These are phyloP conservation scores for Phyllosticta citribraziliensis DNA, from an alignment of 2,329 filamentous ascomycete species.

Conservation along the genomic window DNA sequence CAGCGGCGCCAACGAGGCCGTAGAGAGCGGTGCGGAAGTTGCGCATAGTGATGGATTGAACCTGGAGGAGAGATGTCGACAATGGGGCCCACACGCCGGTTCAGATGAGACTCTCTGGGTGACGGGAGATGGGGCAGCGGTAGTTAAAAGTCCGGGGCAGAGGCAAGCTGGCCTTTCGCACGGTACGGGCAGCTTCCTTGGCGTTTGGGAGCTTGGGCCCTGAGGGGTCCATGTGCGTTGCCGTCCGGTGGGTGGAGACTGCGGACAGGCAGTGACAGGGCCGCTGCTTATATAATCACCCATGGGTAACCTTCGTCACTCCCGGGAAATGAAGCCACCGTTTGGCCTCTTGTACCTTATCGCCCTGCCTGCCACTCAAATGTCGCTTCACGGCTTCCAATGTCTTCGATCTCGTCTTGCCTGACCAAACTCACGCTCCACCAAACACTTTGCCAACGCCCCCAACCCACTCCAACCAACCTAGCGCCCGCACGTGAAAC, in stretches of 20 bases:
- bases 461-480: not conserved
- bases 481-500: not conserved
- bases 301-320: not conserved
- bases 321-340: not conserved
- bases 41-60: slow-evolving; percentile 12
- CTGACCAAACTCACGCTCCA: not conserved
- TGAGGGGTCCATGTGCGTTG: not conserved
- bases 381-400: too few species aligned
- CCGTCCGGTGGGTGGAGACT: not conserved
- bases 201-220: slow-evolving; percentile 7
- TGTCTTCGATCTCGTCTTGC: too few species aligned
- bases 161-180: slow-evolving; percentile 9
- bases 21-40: slow-evolving; percentile 18
- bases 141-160: not conserved
- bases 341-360: not conserved
- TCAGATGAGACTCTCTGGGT: not conserved
- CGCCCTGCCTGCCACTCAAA: not conserved
- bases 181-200: slow-evolving; percentile 5
- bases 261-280: not conserved
- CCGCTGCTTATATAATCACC: not conserved
- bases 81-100: not conserved
- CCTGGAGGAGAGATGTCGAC: not conserved
- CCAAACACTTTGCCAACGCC: not conserved
- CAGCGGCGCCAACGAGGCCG: slow-evolving; percentile 42
- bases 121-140: not conserved